Percentiles rank a stretch among this genome's conserved stretches.
These are phyloP conservation scores for Mycena galericulata DNA, from an alignment of 768 basidiomycete genomes.

Conservation along the genomic window DNA sequence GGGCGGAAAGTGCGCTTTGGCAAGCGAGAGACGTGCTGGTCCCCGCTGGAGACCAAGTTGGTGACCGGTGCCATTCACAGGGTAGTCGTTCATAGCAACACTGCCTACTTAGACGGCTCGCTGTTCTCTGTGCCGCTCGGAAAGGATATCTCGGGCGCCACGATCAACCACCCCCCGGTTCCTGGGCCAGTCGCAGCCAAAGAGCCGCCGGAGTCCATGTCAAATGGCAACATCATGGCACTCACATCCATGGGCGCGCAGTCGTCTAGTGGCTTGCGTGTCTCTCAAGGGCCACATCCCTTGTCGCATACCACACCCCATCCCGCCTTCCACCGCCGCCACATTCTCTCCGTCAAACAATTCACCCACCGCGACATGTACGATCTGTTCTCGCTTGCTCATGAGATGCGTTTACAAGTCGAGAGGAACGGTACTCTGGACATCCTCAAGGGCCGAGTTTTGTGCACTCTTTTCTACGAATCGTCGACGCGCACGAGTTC, in stretches of 20 bases:
- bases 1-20: constrained; percentile 76
- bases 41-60: constrained; percentile 75
- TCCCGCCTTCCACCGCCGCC: constrained; percentile 91
- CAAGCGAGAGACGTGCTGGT: constrained; percentile 73
- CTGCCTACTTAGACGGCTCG: constrained; percentile 88
- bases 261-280: constrained; percentile 39
- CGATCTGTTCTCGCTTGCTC: constrained; percentile 92
- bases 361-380: constrained; percentile 91
- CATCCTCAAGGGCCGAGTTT: constrained; percentile 89
- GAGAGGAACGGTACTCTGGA: constrained; percentile 92
- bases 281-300: constrained; percentile 51
- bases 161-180: constrained; percentile 55
- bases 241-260: constrained; percentile 36
- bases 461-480: constrained; percentile 96
- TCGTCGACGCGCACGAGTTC: constrained; percentile 95
- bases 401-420: constrained; percentile 97
- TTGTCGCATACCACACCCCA: constrained; percentile 65
- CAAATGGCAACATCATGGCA: constrained; percentile 41
- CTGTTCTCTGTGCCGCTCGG: constrained; percentile 71
- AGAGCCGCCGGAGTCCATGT: constrained; percentile 41
- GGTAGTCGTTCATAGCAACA: constrained; percentile 91
- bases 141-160: constrained; percentile 77
- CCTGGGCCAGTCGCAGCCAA: constrained; percentile 40
- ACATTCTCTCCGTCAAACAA: constrained; percentile 95
- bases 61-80: constrained; percentile 87